Evolutionary conservation across 129 eudicot genomes (phyloP).

Genomic region (Flaveria bidentis): DNA sequence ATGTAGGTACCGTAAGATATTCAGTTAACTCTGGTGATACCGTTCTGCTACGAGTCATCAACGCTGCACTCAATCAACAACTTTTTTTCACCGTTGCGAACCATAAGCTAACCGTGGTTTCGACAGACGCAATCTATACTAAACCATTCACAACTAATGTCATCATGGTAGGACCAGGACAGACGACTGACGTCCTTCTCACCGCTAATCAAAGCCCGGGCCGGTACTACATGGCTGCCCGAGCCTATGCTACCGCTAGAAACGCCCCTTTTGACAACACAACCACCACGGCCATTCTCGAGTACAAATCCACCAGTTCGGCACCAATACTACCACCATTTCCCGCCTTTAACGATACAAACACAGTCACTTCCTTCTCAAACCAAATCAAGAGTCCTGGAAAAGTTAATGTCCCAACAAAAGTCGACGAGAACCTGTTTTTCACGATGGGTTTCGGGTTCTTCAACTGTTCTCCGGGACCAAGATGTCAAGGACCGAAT

Average conservation of each 20-base stretch:
- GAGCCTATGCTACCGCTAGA: conserved; percentile 63
- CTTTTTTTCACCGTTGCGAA: conserved; percentile 73
- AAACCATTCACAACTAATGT: conserved; percentile 63
- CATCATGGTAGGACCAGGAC: conserved; percentile 84
- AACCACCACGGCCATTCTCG: conserved; percentile 76
- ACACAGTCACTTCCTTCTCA: conserved; percentile 55
- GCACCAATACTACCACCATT: conserved; percentile 53
- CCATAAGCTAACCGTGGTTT: conserved; percentile 74
- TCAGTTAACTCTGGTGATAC: conserved; percentile 59
- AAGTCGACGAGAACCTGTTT: conserved; percentile 49
- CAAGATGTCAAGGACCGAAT: conserved; percentile 72
- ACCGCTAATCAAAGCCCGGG: conserved; percentile 61
- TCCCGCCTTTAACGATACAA: conserved; percentile 73
- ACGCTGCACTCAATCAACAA: conserved; percentile 83
- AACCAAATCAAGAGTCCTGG: conserved; percentile 52
- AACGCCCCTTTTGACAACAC: conserved; percentile 77
- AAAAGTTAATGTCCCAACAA: conserved; percentile 49
- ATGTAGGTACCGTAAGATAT: conserved; percentile 52
- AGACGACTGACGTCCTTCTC: conserved; percentile 70
- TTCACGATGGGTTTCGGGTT: conserved; percentile 61
- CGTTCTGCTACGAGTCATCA: conserved; percentile 72
- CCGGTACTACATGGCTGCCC: conserved; percentile 78
- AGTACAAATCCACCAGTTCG: conserved; percentile 45
- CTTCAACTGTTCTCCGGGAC: conserved; percentile 63
- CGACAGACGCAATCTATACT: conserved; percentile 64